phyloP scores from a whole-genome alignment of 2,329 filamentous ascomycete genomes.

The Akanthomyces dipterigenus region DNA sequence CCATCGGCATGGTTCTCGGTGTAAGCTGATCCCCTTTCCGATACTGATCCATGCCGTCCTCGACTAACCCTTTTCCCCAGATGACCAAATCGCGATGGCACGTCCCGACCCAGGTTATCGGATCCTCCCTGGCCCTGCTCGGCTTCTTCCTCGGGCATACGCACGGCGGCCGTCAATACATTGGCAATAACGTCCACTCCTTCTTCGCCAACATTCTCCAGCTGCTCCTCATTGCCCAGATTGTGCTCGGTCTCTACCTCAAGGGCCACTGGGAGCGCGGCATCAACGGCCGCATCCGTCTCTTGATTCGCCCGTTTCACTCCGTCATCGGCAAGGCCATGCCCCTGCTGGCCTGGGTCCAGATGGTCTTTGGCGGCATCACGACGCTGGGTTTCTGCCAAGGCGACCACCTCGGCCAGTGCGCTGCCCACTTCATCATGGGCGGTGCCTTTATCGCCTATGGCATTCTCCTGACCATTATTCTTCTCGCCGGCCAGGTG shows the following conservation, averaged over 20 bases:
- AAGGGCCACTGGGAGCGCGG: constrained; percentile 84
- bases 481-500: constrained; percentile 79
- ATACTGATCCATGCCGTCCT: background rate
- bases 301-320: constrained; percentile 64
- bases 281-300: constrained; percentile 71
- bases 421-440: constrained; percentile 97
- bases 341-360: constrained; percentile 80
- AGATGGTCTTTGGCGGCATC: constrained; percentile 95
- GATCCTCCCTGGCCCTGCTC: constrained; percentile 66
- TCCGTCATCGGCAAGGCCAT: constrained; percentile 79
- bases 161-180: constrained; percentile 84
- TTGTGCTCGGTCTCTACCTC: constrained; percentile 77
- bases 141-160: constrained; percentile 89
- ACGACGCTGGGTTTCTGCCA: constrained; percentile 88
- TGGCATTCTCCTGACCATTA: constrained; percentile 76
- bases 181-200: constrained; percentile 66
- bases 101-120: constrained; percentile 76
- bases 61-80: constrained; percentile 34
- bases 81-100: constrained; percentile 91
- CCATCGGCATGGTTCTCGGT: constrained; percentile 89
- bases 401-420: constrained; percentile 85
- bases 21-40: constrained; percentile 38
- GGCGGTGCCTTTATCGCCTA: constrained; percentile 94
- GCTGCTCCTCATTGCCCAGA: constrained; percentile 69
- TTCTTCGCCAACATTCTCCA: constrained; percentile 76